phyloP scores from a whole-genome alignment of 805 yeast species.

The Candida odintsovae region DNA sequence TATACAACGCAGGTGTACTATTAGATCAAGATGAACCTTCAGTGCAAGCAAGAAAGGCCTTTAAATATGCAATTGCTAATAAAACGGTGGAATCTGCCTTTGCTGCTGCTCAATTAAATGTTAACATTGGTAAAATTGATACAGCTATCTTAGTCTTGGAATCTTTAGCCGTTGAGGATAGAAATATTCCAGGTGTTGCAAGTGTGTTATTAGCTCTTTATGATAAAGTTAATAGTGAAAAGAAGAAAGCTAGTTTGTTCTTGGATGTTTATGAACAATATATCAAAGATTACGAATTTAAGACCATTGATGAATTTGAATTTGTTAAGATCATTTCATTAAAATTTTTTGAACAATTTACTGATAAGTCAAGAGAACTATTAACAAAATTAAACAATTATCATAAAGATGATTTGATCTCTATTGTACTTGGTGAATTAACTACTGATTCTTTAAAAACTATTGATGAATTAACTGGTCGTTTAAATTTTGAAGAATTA shows the following conservation, averaged over 20 bases:
- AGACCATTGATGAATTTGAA: conserved; percentile 19
- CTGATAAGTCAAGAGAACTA: conserved; percentile 7
- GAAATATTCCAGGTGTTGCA: conserved; percentile 40
- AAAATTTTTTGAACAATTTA: conserved; percentile 25
- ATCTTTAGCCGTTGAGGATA: conserved; percentile 16
- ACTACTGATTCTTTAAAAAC: conserved; percentile 18
- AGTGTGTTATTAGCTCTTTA: conserved; percentile 45
- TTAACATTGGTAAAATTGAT: conserved; percentile 25
- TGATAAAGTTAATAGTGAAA: conserved; percentile 37
- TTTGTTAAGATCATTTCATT: conserved; percentile 30
- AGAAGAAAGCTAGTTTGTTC: conserved; percentile 29
- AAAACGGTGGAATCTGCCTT: conserved; percentile 27
- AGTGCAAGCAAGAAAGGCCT: conserved; percentile 27
- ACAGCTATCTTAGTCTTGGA: conserved; percentile 34
- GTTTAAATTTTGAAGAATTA: conserved; percentile 27
- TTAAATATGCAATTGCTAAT: conserved; percentile 28
- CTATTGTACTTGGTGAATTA: conserved; percentile 24
- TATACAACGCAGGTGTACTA: conserved; percentile 13
- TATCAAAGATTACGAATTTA: conserved; percentile 7
- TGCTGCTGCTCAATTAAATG: conserved; percentile 30
- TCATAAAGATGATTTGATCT: conserved; percentile 22
- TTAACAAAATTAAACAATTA: conserved; percentile 24
- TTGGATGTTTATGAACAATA: conserved; percentile 23
- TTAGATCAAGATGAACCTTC: conserved; percentile 9
- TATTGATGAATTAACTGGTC: conserved; percentile 23